Conservation (phyloP, 805 yeast species). For the Teunomyces funiuensis region DNA sequence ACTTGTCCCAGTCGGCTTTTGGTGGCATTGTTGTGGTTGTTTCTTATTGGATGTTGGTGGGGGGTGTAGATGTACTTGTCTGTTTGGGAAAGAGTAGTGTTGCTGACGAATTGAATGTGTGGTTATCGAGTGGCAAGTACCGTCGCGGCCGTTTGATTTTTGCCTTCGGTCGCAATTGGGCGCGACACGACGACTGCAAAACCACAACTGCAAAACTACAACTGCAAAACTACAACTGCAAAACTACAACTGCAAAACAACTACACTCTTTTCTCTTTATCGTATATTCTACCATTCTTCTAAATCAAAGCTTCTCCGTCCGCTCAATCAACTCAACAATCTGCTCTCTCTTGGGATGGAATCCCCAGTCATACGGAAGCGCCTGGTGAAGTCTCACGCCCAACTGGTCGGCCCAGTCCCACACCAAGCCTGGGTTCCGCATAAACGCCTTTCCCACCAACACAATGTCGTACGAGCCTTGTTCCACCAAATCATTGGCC, state of each 20-base stretch:
- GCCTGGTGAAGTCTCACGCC: slow-evolving; percentile 42
- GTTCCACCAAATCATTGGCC: slow-evolving; percentile 42
- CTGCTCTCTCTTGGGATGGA: slow-evolving; percentile 17
- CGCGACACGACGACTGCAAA: not conserved
- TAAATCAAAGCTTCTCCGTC: slow-evolving; percentile 9
- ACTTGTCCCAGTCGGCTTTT: slow-evolving; percentile 98
- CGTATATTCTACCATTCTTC: not conserved
- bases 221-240: not conserved
- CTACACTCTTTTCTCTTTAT: not conserved
- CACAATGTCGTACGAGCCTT: slow-evolving; percentile 47
- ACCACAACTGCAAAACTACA: not conserved
- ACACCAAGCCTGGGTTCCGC: slow-evolving; percentile 50
- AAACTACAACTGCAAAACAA: not conserved
- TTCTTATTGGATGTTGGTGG: not conserved
- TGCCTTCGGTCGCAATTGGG: not conserved
- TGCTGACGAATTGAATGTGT: no score
- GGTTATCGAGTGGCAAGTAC: not conserved
- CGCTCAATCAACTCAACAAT: slow-evolving; percentile 19
- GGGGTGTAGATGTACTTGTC: no score
- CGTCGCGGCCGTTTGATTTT: not conserved
- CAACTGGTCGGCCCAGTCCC: slow-evolving; percentile 51
- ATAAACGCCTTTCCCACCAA: slow-evolving; percentile 48
- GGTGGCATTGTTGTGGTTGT: slow-evolving; percentile 70
- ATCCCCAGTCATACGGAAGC: slow-evolving; percentile 20
- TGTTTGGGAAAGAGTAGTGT: not conserved